phyloP scores from a whole-genome alignment of 1,284 basidiomycete genomes.

The Pyrrhoderma noxium region DNA sequence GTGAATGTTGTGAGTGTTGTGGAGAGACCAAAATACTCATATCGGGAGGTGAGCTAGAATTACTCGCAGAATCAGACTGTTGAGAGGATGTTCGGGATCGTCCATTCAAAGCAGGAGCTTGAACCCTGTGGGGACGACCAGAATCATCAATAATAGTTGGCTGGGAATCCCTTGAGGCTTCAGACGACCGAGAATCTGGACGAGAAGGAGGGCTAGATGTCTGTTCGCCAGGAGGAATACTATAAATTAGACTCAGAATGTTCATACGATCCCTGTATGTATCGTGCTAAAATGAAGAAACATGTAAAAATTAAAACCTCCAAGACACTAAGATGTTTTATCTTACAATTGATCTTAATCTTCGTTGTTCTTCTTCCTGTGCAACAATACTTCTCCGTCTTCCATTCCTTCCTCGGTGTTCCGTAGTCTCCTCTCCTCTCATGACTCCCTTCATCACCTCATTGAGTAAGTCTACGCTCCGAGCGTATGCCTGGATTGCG shows the following conservation, averaged over 20 bases:
- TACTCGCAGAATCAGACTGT: conserved; percentile 3
- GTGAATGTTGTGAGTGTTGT: too few species aligned
- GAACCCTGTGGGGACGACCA: background rate
- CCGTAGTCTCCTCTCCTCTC: conserved; percentile 70
- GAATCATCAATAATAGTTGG: conserved; percentile 8
- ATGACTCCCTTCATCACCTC: conserved; percentile 83
- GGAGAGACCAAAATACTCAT: background rate
- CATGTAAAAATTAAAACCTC: conserved; percentile 1
- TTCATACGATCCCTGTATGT: conserved; percentile 86
- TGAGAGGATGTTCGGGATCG: background rate
- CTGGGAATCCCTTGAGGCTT: conserved; percentile 7
- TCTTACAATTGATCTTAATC: conserved; percentile 77
- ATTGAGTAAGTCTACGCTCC: conserved; percentile 72
- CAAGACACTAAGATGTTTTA: background rate
- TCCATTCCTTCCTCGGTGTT: conserved; percentile 48
- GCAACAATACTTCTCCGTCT: conserved; percentile 72
- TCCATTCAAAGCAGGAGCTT: background rate
- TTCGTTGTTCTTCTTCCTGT: conserved; percentile 75
- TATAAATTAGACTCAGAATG: conserved; percentile 78
- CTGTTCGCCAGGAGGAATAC: conserved; percentile 65
- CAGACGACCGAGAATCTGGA: conserved; percentile 24
- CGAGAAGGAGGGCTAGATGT: conserved; percentile 41
- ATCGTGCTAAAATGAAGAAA: conserved; percentile 54
- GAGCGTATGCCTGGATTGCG: conserved; percentile 73
- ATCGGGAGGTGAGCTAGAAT: conserved; percentile 1